These are phyloP conservation scores for Yamadazyma nakazawae DNA, from an alignment of 805 yeast genomes.

Conservation along the genomic window DNA sequence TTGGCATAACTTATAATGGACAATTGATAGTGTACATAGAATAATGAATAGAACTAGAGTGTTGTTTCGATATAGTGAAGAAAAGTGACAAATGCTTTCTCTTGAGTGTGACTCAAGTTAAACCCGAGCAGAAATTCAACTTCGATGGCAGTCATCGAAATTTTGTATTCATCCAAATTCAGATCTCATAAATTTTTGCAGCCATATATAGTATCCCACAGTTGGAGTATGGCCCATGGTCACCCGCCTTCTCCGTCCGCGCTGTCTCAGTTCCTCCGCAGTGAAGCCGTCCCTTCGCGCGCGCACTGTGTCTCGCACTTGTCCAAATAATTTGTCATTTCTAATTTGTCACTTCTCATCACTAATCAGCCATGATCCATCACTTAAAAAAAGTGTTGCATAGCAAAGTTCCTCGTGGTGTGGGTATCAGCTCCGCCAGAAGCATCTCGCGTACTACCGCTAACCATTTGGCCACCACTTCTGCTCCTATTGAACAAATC, in stretches of 20 bases:
- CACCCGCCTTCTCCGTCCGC: too few relatives aligned
- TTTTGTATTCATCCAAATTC: too few relatives aligned
- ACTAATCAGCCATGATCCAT: neutral
- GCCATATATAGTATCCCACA: too few relatives aligned
- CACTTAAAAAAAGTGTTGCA: neutral
- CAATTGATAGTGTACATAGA: neutral
- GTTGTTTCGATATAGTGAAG: too few relatives aligned
- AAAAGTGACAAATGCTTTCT: too few relatives aligned
- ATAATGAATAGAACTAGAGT: too few relatives aligned
- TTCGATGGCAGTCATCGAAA: too few relatives aligned
- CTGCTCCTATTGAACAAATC: conserved; percentile 3
- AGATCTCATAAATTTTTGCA: too few relatives aligned
- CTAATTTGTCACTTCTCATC: neutral
- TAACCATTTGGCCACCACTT: conserved; percentile 7
- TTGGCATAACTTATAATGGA: neutral
- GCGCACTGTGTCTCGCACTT: neutral
- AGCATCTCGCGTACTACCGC: neutral
- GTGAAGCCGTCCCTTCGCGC: neutral
- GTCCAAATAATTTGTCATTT: neutral
- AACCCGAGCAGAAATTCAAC: too few relatives aligned
- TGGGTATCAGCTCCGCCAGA: neutral
- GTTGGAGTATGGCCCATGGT: too few relatives aligned
- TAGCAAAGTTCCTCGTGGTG: neutral
- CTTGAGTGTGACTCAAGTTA: too few relatives aligned
- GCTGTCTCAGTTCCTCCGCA: neutral